Evolutionary conservation across 139 green algal species (phyloP), one percentile per base, ranked within the genome.

Genomic region (Chlorella sp.): DNA sequence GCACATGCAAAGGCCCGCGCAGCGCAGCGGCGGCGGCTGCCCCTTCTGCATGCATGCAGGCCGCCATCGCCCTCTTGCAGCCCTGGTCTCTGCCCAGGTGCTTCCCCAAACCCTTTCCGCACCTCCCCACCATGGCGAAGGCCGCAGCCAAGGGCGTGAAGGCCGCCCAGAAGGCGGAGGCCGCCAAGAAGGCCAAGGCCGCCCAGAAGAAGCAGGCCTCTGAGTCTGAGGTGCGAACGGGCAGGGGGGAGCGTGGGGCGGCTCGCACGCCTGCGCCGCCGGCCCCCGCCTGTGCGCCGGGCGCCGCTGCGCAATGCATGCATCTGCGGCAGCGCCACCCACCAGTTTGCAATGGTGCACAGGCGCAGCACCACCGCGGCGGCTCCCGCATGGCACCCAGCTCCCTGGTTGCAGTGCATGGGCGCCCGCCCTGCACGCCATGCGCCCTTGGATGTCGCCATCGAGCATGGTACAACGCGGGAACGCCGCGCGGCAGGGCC

Each of bases 111-210:
- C 20, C 18, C 32, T 78, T 63, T 26, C 44, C 36, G 16, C 11
- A 21, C 13, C 47, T 44, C 51, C 21, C 60, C 23, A 47, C 47
- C 30, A 87, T 87, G 80, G 80, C 80, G 13, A 89, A 87, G 63
- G 63, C 87, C 70, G 79, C 74, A 5, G 68, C 81, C 38, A 78
- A 69, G 25, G 64, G 56, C 6, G 78, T 85, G 28, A 70, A 83
- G 44, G 51, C 51, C 51, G 25, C 69, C 30, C 65, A 86, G 81
- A 57, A 71, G 36, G 18, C n/a, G 13, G 38, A 74, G 70, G 71
- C 82, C 39, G 38, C 62, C 39, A 90, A 89, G 87, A 81, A 89
- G 56, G 20, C 47, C 28, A 79, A 74, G 34, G 47, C 62, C 16
- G 57, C 71, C 0, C 57, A 83, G 34, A 88, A 89, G 68, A 80